These are phyloP conservation scores for Vanrija pseudolonga DNA, from an alignment of 1,284 basidiomycete genomes.

Conservation along the genomic window DNA sequence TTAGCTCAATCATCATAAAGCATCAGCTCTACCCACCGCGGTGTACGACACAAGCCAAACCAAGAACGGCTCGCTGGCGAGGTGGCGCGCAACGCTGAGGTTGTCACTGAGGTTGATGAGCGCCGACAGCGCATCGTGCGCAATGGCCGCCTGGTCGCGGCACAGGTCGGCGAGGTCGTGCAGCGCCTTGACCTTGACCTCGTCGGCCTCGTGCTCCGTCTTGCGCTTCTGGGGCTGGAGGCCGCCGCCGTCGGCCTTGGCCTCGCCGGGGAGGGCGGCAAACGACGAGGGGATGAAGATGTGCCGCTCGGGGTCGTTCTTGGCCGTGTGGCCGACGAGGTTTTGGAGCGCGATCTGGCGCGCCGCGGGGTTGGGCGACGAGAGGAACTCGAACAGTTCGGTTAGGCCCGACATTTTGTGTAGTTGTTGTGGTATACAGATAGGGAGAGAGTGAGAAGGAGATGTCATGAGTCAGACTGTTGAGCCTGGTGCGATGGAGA, in stretches of 20 bases:
- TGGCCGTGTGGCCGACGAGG: conserved; percentile 72
- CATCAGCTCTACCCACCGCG: conserved; percentile 58
- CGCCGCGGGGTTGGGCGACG: conserved; percentile 80
- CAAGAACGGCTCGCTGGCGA: conserved; percentile 74
- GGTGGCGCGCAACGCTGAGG: conserved; percentile 62
- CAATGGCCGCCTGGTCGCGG: conserved; percentile 79
- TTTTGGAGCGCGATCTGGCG: conserved; percentile 81
- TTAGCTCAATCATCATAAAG: conserved; percentile 6
- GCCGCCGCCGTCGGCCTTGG: conserved; percentile 41
- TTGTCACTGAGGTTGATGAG: conserved; percentile 92
- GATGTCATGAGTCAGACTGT: background rate
- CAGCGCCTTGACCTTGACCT: conserved; percentile 58
- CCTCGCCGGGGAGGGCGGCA: conserved; percentile 40
- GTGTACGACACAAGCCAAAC: conserved; percentile 87
- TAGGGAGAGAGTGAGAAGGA: background rate
- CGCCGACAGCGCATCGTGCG: conserved; percentile 92
- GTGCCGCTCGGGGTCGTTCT: conserved; percentile 64
- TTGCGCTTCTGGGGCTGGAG: conserved; percentile 44
- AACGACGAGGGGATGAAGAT: conserved; percentile 62
- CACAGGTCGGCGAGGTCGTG: conserved; percentile 76
- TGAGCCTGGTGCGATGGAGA: background rate
- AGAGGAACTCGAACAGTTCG: conserved; percentile 78
- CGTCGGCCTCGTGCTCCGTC: conserved; percentile 55
- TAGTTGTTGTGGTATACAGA: background rate
- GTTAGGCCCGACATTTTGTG: conserved; percentile 42